Base-by-base conservation (phyloP, 768 basidiomycete species). In the Tubosaeta sp. region DNA sequence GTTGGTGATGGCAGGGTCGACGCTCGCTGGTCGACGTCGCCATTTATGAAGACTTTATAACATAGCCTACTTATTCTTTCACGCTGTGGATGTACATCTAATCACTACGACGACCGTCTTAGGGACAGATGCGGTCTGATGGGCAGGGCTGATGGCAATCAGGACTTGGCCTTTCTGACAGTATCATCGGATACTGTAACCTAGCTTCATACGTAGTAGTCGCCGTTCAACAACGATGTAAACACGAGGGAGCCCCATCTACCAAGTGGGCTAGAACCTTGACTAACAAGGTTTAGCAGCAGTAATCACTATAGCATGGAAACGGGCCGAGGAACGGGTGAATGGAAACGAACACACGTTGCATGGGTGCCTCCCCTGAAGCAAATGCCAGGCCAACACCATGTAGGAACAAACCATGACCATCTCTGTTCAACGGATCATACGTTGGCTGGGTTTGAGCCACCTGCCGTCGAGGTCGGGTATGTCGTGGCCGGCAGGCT, bases 381-480 rank as follows among this genome's bases (percentile, higher is more conserved):
- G 35, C 6, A 19, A 26, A 41, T 44, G 26, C 25, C 46, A n/a
- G n/a, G n/a, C n/a, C n/a, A n/a, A n/a, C n/a, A n/a, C 37, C 47
- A 43, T 25, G 44, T 56, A 45, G 45, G 55, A 51, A 41, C 46
- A 51, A 51, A 32, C 47, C 51, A 7, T 7, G 17, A 5, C 16
- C 25, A 43, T 10, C 10, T 6, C 6, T 47, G 25, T 37, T 63
- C 51, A 56, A 51, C 55, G 57, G 31, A 46, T 51, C 46, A 41
- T 55, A 37, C 26, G 52, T 41, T 54, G 53, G 51, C 33, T 55
- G 13, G 64, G 43, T 43, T 45, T 68, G 22, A 70, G 56, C 69
- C 69, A 70, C 48, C 46, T 61, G 52, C 76, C 79, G 38, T 70
- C 65, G 10, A 79, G 55, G 16, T 72, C 75, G 1, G 71, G 58